Percentiles rank a stretch among this genome's conserved stretches.
phyloP scores from a whole-genome alignment of 2,329 filamentous ascomycete genomes.

The Pleurostoma richardsiae region DNA sequence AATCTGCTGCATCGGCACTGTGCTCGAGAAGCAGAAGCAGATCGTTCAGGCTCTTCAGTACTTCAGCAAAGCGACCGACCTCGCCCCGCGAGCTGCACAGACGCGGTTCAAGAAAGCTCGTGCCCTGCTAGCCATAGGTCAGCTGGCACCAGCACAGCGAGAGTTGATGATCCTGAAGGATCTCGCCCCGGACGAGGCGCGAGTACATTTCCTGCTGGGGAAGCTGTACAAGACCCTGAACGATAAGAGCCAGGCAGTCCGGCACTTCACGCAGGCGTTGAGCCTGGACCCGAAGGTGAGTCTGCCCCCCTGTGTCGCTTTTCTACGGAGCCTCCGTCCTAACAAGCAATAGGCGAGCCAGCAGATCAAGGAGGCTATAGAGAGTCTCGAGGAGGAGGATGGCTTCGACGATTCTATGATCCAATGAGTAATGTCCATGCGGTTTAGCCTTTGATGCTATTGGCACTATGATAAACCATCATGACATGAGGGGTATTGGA shows the following conservation, averaged over 20 bases:
- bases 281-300: slow-evolving; percentile 94
- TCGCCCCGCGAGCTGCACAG: slow-evolving; percentile 76
- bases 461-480: no score
- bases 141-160: slow-evolving; percentile 65
- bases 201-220: slow-evolving; percentile 91
- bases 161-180: slow-evolving; percentile 89
- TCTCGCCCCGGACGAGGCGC: slow-evolving; percentile 88
- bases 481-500: no score
- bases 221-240: slow-evolving; percentile 72
- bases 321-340: neutral
- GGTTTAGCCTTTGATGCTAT: no score
- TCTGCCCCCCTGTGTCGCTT: slow-evolving; percentile 4
- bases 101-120: slow-evolving; percentile 92
- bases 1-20: slow-evolving; percentile 85
- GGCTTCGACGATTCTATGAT: slow-evolving; percentile 64
- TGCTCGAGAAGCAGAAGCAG: slow-evolving; percentile 85
- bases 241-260: slow-evolving; percentile 75
- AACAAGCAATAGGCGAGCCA: slow-evolving; percentile 64
- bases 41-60: slow-evolving; percentile 71
- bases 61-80: slow-evolving; percentile 75
- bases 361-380: slow-evolving; percentile 95
- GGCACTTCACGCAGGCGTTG: slow-evolving; percentile 89
- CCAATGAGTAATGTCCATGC: slow-evolving; percentile 32
- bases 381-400: slow-evolving; percentile 78
- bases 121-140: slow-evolving; percentile 71